A percentile compares a stretch with the other conserved stretches of the same genome.
phyloP scores from a whole-genome alignment of 192 early-diverging fungal genomes.

The Ambispora gerdemannii region DNA sequence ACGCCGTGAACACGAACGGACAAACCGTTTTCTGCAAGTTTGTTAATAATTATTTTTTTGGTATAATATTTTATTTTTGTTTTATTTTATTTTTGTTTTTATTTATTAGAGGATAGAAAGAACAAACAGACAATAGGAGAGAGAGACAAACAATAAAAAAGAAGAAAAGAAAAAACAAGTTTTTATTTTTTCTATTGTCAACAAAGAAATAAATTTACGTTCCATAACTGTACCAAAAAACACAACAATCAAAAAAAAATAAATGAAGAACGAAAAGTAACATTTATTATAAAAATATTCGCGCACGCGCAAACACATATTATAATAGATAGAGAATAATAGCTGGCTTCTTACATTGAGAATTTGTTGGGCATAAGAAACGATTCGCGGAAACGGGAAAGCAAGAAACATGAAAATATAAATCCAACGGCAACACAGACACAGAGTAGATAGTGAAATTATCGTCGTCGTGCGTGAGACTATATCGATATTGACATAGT shows the following conservation, averaged over 20 bases:
- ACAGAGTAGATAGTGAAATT: background rate
- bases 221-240: background rate
- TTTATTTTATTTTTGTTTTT: too few species aligned
- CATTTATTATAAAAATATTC: too few species aligned
- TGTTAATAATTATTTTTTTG: too few species aligned
- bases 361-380: constrained; percentile 32
- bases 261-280: background rate
- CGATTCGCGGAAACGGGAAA: constrained; percentile 24
- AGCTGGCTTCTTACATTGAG: constrained; percentile 15
- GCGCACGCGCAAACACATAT: too few species aligned
- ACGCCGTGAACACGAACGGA: constrained; percentile 29
- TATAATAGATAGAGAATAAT: background rate
- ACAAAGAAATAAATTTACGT: background rate
- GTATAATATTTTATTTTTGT: too few species aligned
- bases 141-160: background rate
- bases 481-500: too few species aligned
- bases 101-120: background rate
- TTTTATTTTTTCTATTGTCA: background rate
- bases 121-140: background rate
- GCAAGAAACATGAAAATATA: constrained; percentile 26
- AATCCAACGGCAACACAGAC: too few species aligned
- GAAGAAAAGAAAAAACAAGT: background rate
- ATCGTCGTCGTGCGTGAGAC: background rate
- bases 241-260: background rate
- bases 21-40: constrained; percentile 30